Base-by-base conservation (phyloP, 2,329 filamentous ascomycete species). In the Ophiostoma quercus region DNA sequence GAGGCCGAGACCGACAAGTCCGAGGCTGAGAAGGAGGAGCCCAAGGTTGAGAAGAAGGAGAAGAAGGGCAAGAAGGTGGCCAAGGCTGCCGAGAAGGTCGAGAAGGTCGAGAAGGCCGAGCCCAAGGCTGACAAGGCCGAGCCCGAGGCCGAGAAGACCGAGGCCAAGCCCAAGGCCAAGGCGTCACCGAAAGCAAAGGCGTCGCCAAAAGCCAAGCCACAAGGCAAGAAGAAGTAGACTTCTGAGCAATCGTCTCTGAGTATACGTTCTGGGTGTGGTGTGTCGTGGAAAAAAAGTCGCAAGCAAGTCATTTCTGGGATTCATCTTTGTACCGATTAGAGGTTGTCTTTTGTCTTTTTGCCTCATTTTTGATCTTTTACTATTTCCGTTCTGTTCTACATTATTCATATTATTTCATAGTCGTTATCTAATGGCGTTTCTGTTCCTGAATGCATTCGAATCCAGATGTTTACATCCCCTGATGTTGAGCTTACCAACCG, bases 51-150 rank as follows among this genome's bases (percentile, higher is more conserved):
- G 60, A 62, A 74, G 73, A 71, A 73, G 41, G 68, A 66, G 14
- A 67, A 72, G 69, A 69, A 73, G 57, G 69, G 67, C 41, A 65
- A 66, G 14, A 67, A 72, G 69, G 68, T 72, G 57, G 68, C 68
- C 57, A 60, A 85, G 37, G 79, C 80, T 34, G 76, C 78, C 74
- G 51, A 41, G 6, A 66, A 70, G 69, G 66, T 16, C 32, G 68
- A 69, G 29, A 65, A 65, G 32, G 70, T 63, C 67, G 73, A 63
- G 19, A 54, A 47, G 51, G 51, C 7, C 51, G 32, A 41, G 51
- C 2, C 66, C 14, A 73, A 72, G 70, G 25, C 67, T 37, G 73
- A 63, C 22, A 60, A 60, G n/a, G 69, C 67, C 68, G 73, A 60
- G 29, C 54, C 65, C 14, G 37, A 57, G 67, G 25, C 68, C 9